Evolutionary conservation across 768 basidiomycete genomes (phyloP).

Genomic region (Tylopilus balloui): DNA sequence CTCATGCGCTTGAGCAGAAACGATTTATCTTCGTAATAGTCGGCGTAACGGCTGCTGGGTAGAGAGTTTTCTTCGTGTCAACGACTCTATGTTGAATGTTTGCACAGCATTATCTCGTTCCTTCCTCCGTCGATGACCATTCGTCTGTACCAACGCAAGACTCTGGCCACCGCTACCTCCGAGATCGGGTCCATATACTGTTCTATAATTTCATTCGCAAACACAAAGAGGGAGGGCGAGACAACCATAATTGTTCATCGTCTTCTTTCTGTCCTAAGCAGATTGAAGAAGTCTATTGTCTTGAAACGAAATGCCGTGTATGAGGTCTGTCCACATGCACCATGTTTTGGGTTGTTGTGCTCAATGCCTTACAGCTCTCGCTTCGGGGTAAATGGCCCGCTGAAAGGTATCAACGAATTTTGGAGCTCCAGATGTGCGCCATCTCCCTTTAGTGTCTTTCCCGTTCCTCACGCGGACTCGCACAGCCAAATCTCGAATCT

Average conservation of each 20-base stretch:
- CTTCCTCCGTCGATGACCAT: conserved; percentile 69
- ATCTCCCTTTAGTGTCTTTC: not conserved
- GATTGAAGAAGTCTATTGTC: conserved; percentile 58
- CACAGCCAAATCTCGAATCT: conserved; percentile 63
- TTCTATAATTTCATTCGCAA: conserved; percentile 68
- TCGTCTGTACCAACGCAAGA: conserved; percentile 64
- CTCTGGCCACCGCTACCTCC: conserved; percentile 61
- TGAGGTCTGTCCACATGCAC: conserved; percentile 43
- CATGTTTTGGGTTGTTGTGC: not conserved
- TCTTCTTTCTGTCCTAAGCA: conserved; percentile 66
- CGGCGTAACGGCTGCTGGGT: conserved; percentile 80
- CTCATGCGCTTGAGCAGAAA: conserved; percentile 35
- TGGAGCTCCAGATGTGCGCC: conserved; percentile 63
- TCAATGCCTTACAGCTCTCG: conserved; percentile 51
- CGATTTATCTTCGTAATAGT: conserved; percentile 65
- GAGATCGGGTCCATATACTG: conserved; percentile 75
- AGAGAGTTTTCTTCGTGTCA: conserved; percentile 17
- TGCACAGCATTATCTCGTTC: conserved; percentile 55
- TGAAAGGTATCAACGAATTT: conserved; percentile 65
- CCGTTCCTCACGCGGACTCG: conserved; percentile 1
- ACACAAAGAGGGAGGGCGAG: conserved; percentile 48
- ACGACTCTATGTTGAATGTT: conserved; percentile 2
- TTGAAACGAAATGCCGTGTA: conserved; percentile 58
- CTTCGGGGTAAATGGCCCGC: conserved; percentile 78
- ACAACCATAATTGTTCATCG: conserved; percentile 54